Base-by-base conservation (phyloP, 73 alveolate species). In the Uronychia setigera region DNA sequence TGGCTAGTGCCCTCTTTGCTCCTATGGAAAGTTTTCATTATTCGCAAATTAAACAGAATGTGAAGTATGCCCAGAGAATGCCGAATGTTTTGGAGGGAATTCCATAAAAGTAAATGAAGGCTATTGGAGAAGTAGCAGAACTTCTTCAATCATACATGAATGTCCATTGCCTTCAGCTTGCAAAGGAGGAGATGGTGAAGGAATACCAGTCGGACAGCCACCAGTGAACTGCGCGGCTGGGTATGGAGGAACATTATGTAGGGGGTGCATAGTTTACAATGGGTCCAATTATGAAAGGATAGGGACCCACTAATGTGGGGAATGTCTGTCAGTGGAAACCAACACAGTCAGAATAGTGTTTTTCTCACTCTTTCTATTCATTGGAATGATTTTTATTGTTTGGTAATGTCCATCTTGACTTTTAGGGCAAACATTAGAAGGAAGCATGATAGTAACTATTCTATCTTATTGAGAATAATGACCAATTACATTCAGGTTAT, bases 381-480 rank as follows among this genome's bases (percentile, higher is more conserved):
- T 80, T 11, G 34, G 13, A 25, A 19, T 80, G 79, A 35, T 80
- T 14, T 46, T 80, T 33, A 9, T 80, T n/a, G 57, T 35, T 9
- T 46, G 5, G 67, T 46, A 46, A 35, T 13, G n/a, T 46, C 67
- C 5, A 46, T 11, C 67, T 19, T 46, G 5, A 46, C 67, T 46
- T 19, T 46, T 11, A 19, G 5, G 59, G 34, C 67, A 19, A 5
- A 46, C 19, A 46, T 19, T 19, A 29, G 84, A 33, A 78, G 33
- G 58, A 33, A 13, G 76, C 9, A 35, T 19, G 84, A 78, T 25
- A 27, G 67, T 26, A 9, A 27, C 26, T 19, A 1, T 11, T 78
- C 84, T 1, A 35, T 78, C 31, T 13, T 78, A 34, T 35, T 88
- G 32, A 89, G 87, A 78, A 90, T 92, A 33, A 27, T 90, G 60